Conservation (phyloP, 768 basidiomycete species). For the Boletus edulis region DNA sequence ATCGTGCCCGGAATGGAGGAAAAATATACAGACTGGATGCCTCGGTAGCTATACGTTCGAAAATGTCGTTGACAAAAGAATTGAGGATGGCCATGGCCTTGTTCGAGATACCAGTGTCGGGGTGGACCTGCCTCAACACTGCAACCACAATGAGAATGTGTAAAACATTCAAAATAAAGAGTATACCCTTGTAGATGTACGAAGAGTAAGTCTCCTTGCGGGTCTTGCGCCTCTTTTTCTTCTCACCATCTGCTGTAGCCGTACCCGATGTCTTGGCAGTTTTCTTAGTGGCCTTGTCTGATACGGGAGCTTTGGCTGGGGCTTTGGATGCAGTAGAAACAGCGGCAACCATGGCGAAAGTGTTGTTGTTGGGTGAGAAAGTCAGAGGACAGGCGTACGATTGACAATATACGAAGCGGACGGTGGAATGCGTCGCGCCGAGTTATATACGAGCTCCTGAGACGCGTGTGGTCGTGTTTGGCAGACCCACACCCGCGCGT, state of each 20-base stretch:
- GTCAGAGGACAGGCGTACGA: constrained; percentile 4
- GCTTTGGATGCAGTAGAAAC: constrained; percentile 42
- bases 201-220: constrained; percentile 93
- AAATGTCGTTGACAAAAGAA: constrained; percentile 93
- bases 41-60: constrained; percentile 88
- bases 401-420: constrained; percentile 12
- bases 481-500: constrained; percentile 26
- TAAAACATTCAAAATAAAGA: neutral
- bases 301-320: constrained; percentile 40
- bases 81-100: constrained; percentile 93
- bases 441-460: constrained; percentile 23
- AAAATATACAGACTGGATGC: constrained; percentile 66
- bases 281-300: constrained; percentile 42
- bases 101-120: constrained; percentile 98
- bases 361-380: constrained; percentile 5
- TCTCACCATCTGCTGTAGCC: constrained; percentile 62
- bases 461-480: constrained; percentile 41
- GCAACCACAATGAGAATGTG: constrained; percentile 1
- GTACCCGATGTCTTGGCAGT: constrained; percentile 59
- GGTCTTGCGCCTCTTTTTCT: constrained; percentile 86
- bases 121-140: constrained; percentile 98
- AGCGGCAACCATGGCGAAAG: constrained; percentile 58
- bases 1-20: neutral
- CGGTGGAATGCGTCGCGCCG: neutral
- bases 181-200: constrained; percentile 88